Base-by-base conservation (phyloP, 108 stramenopile genomes). In the Cyclostephanos tholiformis region DNA sequence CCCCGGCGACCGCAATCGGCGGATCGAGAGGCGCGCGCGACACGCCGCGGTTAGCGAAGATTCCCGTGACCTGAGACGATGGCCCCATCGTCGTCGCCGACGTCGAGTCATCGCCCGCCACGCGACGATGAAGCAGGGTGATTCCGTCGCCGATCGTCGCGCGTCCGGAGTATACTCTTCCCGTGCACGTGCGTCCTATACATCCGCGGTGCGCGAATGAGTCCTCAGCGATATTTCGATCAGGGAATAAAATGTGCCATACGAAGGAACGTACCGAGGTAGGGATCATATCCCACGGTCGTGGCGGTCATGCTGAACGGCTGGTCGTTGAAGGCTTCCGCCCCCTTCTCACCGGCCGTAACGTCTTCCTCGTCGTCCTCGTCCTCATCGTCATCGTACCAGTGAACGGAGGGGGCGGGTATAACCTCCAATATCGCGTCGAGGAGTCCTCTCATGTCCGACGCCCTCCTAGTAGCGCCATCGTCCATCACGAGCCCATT, bases 221-320 rank as follows among this genome's bases (percentile, higher is more conserved):
- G n/a, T n/a, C n/a, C n/a, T n/a, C n/a, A n/a, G n/a, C n/a, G n/a
- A n/a, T n/a, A n/a, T n/a, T n/a, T n/a, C n/a, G n/a, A n/a, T n/a
- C n/a, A n/a, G n/a, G n/a, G n/a, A n/a, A n/a, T n/a, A n/a, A n/a
- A n/a, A n/a, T n/a, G n/a, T n/a, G n/a, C n/a, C n/a, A n/a, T n/a
- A n/a, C n/a, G n/a, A n/a, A n/a, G n/a, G n/a, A n/a, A n/a, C n/a
- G n/a, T n/a, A n/a, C n/a, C 95, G 5, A 93, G 82, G 65, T 86
- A 95, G 13, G 83, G 59, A 71, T 96, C 98, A 61, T 86, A 93
- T 14, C 94, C 93, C 8, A 97, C 95, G 38, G 91, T 89, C 0
- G 90, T 91, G 12, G 92, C 95, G 2, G 95, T 88, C 83, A 97
- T 70, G n/a, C 88, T 86, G 75, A 95, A 95, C 57, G 68, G 74